Percentiles rank a stretch among this genome's conserved stretches.
Evolutionary conservation across 176 grass and related monocot genomes (phyloP).

Genomic region (Melocanna baccifera): DNA sequence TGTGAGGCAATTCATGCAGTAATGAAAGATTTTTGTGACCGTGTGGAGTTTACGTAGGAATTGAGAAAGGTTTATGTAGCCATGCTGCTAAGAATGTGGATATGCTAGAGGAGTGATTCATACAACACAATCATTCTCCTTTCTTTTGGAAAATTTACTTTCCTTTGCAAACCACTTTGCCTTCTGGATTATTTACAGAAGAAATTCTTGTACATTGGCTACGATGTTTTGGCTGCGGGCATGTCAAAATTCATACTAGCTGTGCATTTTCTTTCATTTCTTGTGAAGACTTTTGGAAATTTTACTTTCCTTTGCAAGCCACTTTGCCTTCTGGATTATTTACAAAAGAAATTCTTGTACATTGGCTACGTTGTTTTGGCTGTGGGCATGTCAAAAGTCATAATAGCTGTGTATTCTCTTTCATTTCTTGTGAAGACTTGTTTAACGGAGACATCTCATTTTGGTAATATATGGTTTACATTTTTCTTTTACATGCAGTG

Average conservation of each 20-base stretch:
- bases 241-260: background rate
- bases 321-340: background rate
- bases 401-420: background rate
- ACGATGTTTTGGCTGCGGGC: background rate
- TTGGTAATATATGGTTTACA: background rate
- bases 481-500: constrained; percentile 49
- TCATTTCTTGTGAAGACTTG: background rate
- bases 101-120: background rate
- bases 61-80: background rate
- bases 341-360: background rate
- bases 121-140: background rate
- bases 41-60: background rate
- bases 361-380: background rate
- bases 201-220: background rate
- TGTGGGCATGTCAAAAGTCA: background rate
- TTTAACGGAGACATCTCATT: background rate
- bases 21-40: background rate
- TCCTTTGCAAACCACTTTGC: background rate
- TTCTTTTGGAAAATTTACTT: background rate
- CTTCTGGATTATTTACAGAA: background rate
- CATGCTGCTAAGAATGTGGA: background rate
- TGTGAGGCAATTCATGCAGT: background rate
- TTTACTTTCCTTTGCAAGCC: background rate
- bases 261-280: background rate
- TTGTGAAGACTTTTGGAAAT: background rate